A percentile compares a stretch with the other conserved stretches of the same genome.
phyloP scores from a whole-genome alignment of 495 filamentous ascomycete species.

The Hypomontagnella submonticulosa region DNA sequence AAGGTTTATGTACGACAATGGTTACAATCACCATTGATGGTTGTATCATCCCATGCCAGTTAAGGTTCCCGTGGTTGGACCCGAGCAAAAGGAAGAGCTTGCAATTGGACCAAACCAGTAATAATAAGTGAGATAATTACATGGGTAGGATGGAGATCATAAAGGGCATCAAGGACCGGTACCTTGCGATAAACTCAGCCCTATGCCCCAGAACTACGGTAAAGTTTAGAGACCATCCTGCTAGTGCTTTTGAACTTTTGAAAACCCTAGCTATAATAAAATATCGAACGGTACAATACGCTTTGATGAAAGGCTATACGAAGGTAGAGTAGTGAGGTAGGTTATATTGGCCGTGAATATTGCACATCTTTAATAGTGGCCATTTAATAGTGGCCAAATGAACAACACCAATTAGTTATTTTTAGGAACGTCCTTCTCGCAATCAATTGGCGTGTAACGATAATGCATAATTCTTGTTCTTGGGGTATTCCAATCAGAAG shows the following conservation, averaged over 20 bases:
- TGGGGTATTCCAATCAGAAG: conserved; percentile 15
- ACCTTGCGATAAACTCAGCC: conserved; percentile 31
- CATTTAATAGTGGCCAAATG: not conserved
- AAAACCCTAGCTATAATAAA: not conserved
- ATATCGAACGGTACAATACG: not conserved
- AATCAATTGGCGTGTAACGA: conserved; percentile 16
- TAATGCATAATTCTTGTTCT: conserved; percentile 26
- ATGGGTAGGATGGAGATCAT: conserved; percentile 33
- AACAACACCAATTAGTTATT: conserved; percentile 23
- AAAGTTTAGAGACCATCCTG: conserved; percentile 15
- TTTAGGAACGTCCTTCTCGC: conserved; percentile 24
- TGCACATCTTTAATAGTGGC: not conserved
- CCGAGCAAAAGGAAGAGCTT: conserved; percentile 36
- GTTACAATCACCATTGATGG: too few species aligned
- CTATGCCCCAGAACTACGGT: conserved; percentile 37
- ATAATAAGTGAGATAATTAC: conserved; percentile 42
- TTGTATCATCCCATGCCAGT: conserved; percentile 14
- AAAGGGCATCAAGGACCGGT: conserved; percentile 29
- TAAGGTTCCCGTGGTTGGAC: conserved; percentile 20
- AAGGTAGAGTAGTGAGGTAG: not conserved
- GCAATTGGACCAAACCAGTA: conserved; percentile 23
- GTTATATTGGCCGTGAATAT: conserved; percentile 6
- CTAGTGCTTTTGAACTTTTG: conserved; percentile 17
- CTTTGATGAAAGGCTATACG: not conserved
- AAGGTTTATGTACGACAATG: not conserved